Conservation (phyloP, 352 stramenopile species). For the Phytopythium mirpurense region DNA sequence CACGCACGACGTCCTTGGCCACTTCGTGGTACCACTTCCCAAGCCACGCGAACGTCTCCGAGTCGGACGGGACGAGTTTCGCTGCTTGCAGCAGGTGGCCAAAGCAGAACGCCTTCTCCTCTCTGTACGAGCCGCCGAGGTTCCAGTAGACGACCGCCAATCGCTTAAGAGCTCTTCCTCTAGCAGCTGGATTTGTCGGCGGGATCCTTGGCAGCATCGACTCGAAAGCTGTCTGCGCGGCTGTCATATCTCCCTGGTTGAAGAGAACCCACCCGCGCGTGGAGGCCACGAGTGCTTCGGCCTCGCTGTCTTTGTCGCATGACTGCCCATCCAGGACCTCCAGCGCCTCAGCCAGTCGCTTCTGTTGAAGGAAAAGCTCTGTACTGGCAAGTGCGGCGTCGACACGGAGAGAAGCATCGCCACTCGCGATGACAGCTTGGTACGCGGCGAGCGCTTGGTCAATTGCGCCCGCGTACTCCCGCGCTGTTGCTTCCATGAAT, state of each 20-base stretch:
- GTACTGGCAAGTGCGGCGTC: slow-evolving; percentile 34
- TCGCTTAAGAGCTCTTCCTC: slow-evolving; percentile 51
- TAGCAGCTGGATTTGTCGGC: slow-evolving; percentile 7
- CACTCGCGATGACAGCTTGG: slow-evolving; percentile 16
- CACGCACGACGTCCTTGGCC: slow-evolving; percentile 50
- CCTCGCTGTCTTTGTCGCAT: slow-evolving; percentile 14
- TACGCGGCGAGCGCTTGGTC: slow-evolving; percentile 48
- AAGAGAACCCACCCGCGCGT: slow-evolving; percentile 50
- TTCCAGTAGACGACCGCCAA: slow-evolving; percentile 79
- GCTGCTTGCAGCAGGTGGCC: slow-evolving; percentile 57
- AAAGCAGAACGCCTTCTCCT: slow-evolving; percentile 63
- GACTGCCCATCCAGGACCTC: slow-evolving; percentile 22
- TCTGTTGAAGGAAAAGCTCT: slow-evolving; percentile 39
- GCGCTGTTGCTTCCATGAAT: slow-evolving; percentile 53
- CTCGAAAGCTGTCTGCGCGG: slow-evolving; percentile 34
- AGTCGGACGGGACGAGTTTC: slow-evolving; percentile 62
- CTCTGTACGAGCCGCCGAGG: slow-evolving; percentile 35
- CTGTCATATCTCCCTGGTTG: slow-evolving; percentile 27
- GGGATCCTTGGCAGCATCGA: slow-evolving; percentile 25
- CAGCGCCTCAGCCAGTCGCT: slow-evolving; percentile 24
- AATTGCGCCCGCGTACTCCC: slow-evolving; percentile 38
- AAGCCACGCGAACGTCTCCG: slow-evolving; percentile 65
- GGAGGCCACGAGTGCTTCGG: slow-evolving; percentile 15
- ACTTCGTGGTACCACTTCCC: slow-evolving; percentile 75
- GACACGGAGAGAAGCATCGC: slow-evolving; percentile 15